Base-by-base conservation (phyloP, 768 basidiomycete genomes). In the Podaxis sp. region DNA sequence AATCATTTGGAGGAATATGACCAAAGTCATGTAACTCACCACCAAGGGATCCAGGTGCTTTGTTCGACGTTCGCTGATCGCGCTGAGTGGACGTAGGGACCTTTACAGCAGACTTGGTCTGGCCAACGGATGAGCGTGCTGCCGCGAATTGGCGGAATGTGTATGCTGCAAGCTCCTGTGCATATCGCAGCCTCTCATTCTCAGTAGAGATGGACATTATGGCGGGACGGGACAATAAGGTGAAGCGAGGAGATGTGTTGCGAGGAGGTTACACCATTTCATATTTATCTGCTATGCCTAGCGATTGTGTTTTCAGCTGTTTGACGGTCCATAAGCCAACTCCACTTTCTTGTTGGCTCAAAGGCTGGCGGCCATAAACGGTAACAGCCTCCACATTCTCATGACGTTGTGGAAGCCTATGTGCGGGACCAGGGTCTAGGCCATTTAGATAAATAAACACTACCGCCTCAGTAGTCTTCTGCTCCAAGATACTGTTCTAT, bases 81-180 rank as follows among this genome's bases (percentile, higher is more conserved):
- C 32, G 28, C 3, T 48, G 23, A 11, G 38, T 5, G 5, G 16
- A 9, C n/a, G 44, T 7, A 4, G 52, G 21, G 13, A 46, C 14
- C 2, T 11, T 18, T 16, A 3, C n/a, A 27, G 36, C 11, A n/a
- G 14, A 18, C 6, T 51, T 32, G 3, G 23, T 2, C 40, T 28
- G 40, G 6, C 50, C 44, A 25, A 13, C 28, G 44, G 52, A 48
- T 1, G 52, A 56, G 28, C 47, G 70, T 32, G 81, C 81, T 2
- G 71, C 69, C 35, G 73, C 66, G 61, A 79, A 77, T 62, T 82
- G 82, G 63, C 74, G 75, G 25, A 78, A 69, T 27, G 82, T 83
- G 65, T 82, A 80, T 5, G 72, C 74, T 50, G 78, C 77, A 50
- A 85, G 74, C 52, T 80, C 74, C 62, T 78, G 74, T 18, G 81